phyloP scores from a whole-genome alignment of 768 basidiomycete species.

The Pisolithus marmoratus region DNA sequence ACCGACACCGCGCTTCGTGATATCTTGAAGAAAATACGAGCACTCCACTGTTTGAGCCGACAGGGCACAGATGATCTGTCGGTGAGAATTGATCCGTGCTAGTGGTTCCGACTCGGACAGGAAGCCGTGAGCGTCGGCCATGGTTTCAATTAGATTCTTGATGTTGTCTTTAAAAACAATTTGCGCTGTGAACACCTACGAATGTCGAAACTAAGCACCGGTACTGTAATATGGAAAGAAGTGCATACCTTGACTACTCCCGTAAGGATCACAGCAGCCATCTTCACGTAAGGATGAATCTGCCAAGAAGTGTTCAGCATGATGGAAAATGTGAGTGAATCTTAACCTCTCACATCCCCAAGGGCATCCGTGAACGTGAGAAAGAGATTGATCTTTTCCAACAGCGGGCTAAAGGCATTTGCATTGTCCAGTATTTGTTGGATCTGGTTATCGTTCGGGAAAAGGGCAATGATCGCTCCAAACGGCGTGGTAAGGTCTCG shows the following conservation, averaged over 20 bases:
- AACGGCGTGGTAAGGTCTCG: not conserved
- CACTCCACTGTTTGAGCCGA: conserved; percentile 24
- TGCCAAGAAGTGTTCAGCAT: not conserved
- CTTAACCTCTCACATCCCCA: not conserved
- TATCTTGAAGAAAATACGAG: conserved; percentile 25
- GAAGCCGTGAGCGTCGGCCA: conserved; percentile 6
- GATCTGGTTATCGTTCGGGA: not conserved
- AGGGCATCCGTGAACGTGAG: not conserved
- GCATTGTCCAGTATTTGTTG: not conserved
- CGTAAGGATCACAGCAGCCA: conserved; percentile 3
- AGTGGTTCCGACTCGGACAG: conserved; percentile 4
- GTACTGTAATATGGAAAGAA: no score
- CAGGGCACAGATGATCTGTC: conserved; percentile 6
- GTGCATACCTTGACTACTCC: conserved; percentile 1
- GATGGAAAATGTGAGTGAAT: not conserved
- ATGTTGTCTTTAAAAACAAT: conserved; percentile 1
- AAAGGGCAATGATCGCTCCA: not conserved
- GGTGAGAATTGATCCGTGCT: conserved; percentile 2
- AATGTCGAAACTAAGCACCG: not conserved
- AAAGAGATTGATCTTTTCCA: conserved; percentile 6
- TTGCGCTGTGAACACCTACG: conserved; percentile 2
- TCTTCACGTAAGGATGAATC: conserved; percentile 12
- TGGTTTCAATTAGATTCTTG: conserved; percentile 1
- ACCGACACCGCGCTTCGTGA: conserved; percentile 18
- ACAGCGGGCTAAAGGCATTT: conserved; percentile 3